Evolutionary conservation across 78 protist species (phyloP), one percentile per base, ranked within the genome.

Genomic region (Dictyostelium citrinum): DNA sequence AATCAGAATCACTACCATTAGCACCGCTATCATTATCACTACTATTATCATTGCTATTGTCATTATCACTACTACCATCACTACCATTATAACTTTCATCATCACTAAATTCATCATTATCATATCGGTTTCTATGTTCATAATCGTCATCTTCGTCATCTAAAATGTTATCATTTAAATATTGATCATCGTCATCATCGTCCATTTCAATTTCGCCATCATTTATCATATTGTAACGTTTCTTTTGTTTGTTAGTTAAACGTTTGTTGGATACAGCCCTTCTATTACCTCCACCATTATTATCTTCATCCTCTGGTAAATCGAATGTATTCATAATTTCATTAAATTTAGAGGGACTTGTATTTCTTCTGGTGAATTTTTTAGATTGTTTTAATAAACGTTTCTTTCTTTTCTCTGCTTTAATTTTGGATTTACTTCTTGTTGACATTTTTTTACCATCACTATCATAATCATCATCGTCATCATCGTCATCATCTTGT

Each of bases 281-380:
- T 49, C 58, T 68, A 4, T 16, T 45, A 78, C 2, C 12, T 27
- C n/a, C 51, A 14, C 29, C 71, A 24, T 20, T 5, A 16, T 11
- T 17, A 33, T 33, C 77, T 16, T 70, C 77, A 37, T 61, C 84
- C 4, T 75, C 83, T 76, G 92, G 92, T 41, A 85, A 60, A n/a
- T 68, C 92, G 4, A 85, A 43, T 0, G 92, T 85, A 20, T 76
- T 81, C 67, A 85, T 85, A 24, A 85, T 85, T 45, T 85, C 84
- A 60, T 85, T 82, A 31, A 85, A n/a, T 76, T 61, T 55, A 7
- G 55, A n/a, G 7, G 83, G 72, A 11, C 75, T 76, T 20, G 83
- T 76, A 24, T 81, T 85, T 9, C 92, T 75, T 61, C 92, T 74
- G 1, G 92, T 85, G 55, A 85, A 60, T 27, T 39, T 58, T 16